These are phyloP conservation scores for Chalciporus piperatus DNA, from an alignment of 768 basidiomycete species.

Conservation along the genomic window DNA sequence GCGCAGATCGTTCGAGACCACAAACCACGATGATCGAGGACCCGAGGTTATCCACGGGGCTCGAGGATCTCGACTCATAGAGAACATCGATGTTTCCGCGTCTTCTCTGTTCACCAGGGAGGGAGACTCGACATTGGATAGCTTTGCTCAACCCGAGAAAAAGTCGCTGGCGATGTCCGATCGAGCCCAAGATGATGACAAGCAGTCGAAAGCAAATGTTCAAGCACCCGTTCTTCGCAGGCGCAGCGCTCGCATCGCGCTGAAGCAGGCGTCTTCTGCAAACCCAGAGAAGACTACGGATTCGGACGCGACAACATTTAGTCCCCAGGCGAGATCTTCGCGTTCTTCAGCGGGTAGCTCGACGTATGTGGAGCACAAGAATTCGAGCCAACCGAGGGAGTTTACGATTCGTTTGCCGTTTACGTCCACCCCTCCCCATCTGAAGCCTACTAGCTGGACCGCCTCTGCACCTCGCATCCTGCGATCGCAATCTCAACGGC, in stretches of 20 bases:
- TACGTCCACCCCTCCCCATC: conserved; percentile 13
- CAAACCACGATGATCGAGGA: background rate
- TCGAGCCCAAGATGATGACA: background rate
- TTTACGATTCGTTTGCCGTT: conserved; percentile 25
- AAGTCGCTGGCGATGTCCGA: background rate
- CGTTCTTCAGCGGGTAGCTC: background rate
- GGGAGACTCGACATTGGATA: background rate
- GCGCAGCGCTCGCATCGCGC: conserved; percentile 23
- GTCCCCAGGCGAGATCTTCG: conserved; percentile 9
- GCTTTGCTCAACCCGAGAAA: background rate
- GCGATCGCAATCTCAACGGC: conserved; percentile 27
- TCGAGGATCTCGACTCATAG: conserved; percentile 21
- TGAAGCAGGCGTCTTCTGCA: conserved; percentile 12
- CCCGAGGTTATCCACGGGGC: background rate
- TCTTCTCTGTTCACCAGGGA: conserved; percentile 19
- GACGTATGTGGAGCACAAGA: background rate
- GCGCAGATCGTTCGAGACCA: conserved; percentile 2
- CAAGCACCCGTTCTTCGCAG: conserved; percentile 11
- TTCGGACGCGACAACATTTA: conserved; percentile 4
- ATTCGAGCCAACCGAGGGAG: conserved; percentile 9
- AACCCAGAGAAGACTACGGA: background rate
- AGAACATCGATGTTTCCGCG: conserved; percentile 26
- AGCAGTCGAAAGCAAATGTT: background rate
- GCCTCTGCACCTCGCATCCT: conserved; percentile 21
- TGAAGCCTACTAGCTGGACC: background rate